A percentile compares a stretch with the other conserved stretches of the same genome.
These are phyloP conservation scores for Aspergillus carbonarius DNA, from an alignment of 2,329 filamentous ascomycete species.

Conservation along the genomic window DNA sequence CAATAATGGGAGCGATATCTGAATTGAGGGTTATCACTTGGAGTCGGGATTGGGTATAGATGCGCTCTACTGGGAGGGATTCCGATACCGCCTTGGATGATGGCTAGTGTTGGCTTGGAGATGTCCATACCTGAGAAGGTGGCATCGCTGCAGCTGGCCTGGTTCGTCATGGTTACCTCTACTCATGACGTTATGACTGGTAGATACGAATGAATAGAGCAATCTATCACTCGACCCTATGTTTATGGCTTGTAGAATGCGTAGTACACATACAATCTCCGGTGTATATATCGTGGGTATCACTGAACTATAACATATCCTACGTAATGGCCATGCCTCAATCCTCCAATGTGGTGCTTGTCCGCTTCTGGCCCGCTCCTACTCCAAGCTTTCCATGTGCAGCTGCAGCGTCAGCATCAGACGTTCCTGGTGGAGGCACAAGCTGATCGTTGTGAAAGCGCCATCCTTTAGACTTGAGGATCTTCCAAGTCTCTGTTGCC, in stretches of 20 bases:
- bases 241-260: not conserved
- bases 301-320: constrained; percentile 21
- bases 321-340: not conserved
- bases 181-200: constrained; percentile 34
- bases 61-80: constrained; percentile 14
- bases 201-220: constrained; percentile 31
- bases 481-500: constrained; percentile 68
- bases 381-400: constrained; percentile 17
- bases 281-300: constrained; percentile 5
- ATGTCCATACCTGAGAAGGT: constrained; percentile 15
- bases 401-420: constrained; percentile 6
- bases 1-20: constrained; percentile 8
- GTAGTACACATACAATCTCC: not conserved
- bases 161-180: constrained; percentile 15
- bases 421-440: constrained; percentile 29
- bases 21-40: constrained; percentile 3
- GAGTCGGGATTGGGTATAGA: constrained; percentile 14
- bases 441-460: constrained; percentile 51
- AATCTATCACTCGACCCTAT: constrained; percentile 18
- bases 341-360: constrained; percentile 5
- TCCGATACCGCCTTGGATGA: not conserved
- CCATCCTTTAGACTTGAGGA: constrained; percentile 68
- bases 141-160: not conserved
- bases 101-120: not conserved
- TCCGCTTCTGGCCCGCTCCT: constrained; percentile 30